Percentiles rank a stretch among this genome's conserved stretches.
These are phyloP conservation scores for Aureobasidium leucospermi DNA, from an alignment of 2,329 filamentous ascomycete genomes.

Conservation along the genomic window DNA sequence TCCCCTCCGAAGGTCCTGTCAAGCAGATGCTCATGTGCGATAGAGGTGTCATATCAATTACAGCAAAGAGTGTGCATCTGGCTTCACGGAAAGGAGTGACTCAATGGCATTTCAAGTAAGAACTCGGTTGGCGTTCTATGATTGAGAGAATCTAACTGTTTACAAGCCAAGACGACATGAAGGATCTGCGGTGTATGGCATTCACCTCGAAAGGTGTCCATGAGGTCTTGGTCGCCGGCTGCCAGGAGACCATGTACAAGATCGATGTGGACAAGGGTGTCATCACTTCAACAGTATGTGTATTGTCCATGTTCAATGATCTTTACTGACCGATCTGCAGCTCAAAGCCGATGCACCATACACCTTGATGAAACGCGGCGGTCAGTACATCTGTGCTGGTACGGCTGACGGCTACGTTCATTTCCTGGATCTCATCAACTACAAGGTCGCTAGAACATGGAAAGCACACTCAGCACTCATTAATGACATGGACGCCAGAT, in stretches of 20 bases:
- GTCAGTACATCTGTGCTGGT: conserved; percentile 83
- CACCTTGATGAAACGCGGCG: conserved; percentile 81
- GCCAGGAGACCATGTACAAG: conserved; percentile 78
- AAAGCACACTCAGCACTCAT: conserved; percentile 82
- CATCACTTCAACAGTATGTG: conserved; percentile 34
- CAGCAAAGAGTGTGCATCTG: conserved; percentile 79
- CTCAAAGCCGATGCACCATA: conserved; percentile 69
- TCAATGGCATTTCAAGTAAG: conserved; percentile 79
- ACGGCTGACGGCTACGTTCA: conserved; percentile 76
- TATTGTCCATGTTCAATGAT: neutral
- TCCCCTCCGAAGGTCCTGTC: conserved; percentile 60
- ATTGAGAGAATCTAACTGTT: neutral
- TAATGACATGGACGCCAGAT: conserved; percentile 95
- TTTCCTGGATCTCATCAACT: conserved; percentile 72
- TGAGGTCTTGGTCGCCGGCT: conserved; percentile 80
- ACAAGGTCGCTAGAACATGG: conserved; percentile 77
- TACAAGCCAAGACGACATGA: conserved; percentile 66
- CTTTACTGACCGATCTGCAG: conserved; percentile 31
- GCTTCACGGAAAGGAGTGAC: conserved; percentile 73
- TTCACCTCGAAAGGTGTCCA: conserved; percentile 80
- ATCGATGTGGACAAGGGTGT: conserved; percentile 54
- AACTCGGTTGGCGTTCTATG: neutral
- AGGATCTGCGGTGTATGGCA: conserved; percentile 86
- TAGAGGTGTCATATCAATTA: conserved; percentile 80
- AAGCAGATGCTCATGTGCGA: conserved; percentile 88